Percentiles rank a stretch among this genome's conserved stretches.
Evolutionary conservation across 352 stramenopile genomes (phyloP).

Genomic region (Pythium aristosporum): DNA sequence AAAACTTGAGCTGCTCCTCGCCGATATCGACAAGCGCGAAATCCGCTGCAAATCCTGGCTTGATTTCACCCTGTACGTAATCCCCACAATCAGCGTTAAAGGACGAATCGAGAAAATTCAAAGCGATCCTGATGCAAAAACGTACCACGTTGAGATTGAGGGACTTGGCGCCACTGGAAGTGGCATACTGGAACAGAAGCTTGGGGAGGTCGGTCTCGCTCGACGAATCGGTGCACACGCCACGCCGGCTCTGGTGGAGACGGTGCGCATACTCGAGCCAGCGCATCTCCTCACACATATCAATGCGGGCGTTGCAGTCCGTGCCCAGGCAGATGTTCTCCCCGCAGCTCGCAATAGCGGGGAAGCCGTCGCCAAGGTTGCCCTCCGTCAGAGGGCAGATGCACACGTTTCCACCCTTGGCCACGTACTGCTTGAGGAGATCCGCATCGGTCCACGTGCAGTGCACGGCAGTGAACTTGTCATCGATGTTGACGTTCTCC

Average conservation of each 20-base stretch:
- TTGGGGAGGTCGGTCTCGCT: conserved; percentile 57
- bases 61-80: conserved; percentile 54
- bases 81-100: too few relatives aligned
- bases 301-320: conserved; percentile 77
- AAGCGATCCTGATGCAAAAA: not conserved
- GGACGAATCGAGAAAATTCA: too few relatives aligned
- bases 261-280: conserved; percentile 79
- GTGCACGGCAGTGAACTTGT: conserved; percentile 78
- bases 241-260: conserved; percentile 59
- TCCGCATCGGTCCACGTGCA: conserved; percentile 69
- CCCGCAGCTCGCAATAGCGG: conserved; percentile 60
- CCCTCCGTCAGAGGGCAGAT: conserved; percentile 75
- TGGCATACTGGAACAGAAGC: conserved; percentile 68
- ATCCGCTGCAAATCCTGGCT: conserved; percentile 58
- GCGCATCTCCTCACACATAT: conserved; percentile 85
- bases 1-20: conserved; percentile 74
- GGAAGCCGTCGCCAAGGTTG: conserved; percentile 71
- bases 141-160: conserved; percentile 71
- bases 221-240: conserved; percentile 58
- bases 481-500: conserved; percentile 61
- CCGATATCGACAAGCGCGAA: conserved; percentile 68
- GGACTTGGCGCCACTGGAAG: conserved; percentile 58
- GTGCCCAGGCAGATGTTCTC: conserved; percentile 70
- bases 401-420: conserved; percentile 67
- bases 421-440: conserved; percentile 54